A percentile compares a stretch with the other conserved stretches of the same genome.
These are phyloP conservation scores for Wallacemonas sp. DNA, from an alignment of 208 protist genomes.

Conservation along the genomic window DNA sequence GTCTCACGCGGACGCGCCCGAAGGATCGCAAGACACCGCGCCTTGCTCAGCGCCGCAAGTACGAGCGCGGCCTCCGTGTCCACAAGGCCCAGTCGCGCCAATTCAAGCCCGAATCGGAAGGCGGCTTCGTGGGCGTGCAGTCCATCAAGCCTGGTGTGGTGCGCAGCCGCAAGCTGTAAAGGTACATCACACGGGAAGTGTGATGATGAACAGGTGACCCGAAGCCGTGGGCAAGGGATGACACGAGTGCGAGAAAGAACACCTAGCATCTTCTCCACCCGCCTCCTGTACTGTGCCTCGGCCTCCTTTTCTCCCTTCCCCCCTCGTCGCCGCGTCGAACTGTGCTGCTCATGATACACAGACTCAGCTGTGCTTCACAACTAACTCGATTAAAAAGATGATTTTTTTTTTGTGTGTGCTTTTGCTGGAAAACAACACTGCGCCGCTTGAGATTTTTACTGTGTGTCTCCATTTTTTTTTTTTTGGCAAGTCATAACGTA, in stretches of 20 bases:
- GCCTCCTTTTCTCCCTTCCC: not conserved
- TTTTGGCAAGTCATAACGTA: not conserved
- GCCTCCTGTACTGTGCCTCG: too few relatives aligned
- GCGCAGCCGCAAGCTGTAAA: conserved; percentile 28
- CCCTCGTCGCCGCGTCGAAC: not conserved
- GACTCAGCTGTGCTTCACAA: not conserved
- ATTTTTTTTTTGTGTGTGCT: not conserved
- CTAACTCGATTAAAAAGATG: conserved; percentile 4
- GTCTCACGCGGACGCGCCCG: conserved; percentile 83
- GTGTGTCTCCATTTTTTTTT: conserved; percentile 7
- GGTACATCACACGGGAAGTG: not conserved
- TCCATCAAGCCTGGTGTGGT: conserved; percentile 75
- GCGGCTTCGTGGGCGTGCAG: conserved; percentile 76
- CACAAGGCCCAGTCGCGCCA: conserved; percentile 81
- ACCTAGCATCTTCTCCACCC: too few relatives aligned
- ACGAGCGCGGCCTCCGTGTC: conserved; percentile 79
- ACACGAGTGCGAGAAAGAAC: too few relatives aligned
- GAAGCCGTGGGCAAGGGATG: too few relatives aligned
- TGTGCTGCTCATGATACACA: not conserved
- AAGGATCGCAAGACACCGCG: conserved; percentile 91
- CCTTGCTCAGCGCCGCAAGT: conserved; percentile 86
- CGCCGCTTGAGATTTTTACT: not conserved
- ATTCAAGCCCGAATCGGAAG: conserved; percentile 78
- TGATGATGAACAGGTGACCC: too few relatives aligned
- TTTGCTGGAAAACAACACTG: not conserved